Evolutionary conservation across 768 basidiomycete species (phyloP).

Genomic region (Amanita pseudoporphyria): DNA sequence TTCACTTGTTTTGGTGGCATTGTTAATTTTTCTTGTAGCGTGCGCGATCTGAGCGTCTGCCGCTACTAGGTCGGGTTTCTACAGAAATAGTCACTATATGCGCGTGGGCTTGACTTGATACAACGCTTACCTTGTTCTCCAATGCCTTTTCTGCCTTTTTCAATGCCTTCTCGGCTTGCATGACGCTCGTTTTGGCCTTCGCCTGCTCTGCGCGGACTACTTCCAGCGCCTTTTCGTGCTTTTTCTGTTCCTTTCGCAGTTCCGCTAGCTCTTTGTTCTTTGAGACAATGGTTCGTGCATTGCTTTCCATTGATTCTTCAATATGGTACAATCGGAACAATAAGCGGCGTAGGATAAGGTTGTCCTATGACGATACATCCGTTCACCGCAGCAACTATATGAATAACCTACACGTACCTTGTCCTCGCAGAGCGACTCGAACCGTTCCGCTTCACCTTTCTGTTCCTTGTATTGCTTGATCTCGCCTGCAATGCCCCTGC

Average conservation of each 20-base stretch:
- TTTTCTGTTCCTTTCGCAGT: slow-evolving; percentile 58
- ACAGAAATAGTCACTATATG: neutral
- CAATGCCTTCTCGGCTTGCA: slow-evolving; percentile 78
- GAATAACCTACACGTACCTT: slow-evolving; percentile 36
- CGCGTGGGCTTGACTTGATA: neutral
- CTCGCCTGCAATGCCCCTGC: slow-evolving; percentile 88
- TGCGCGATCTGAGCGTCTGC: slow-evolving; percentile 87
- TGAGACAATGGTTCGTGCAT: slow-evolving; percentile 57
- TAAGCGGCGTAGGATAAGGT: slow-evolving; percentile 70
- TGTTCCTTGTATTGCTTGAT: slow-evolving; percentile 98
- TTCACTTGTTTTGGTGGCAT: no score
- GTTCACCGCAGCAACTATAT: neutral
- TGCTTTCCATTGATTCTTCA: slow-evolving; percentile 69
- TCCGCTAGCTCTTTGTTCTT: slow-evolving; percentile 66
- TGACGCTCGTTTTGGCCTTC: slow-evolving; percentile 59
- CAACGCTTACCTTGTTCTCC: slow-evolving; percentile 59
- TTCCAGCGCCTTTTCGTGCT: slow-evolving; percentile 64
- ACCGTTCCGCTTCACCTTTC: slow-evolving; percentile 85
- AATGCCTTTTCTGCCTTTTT: slow-evolving; percentile 88
- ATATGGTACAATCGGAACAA: slow-evolving; percentile 89
- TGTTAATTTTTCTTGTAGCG: slow-evolving; percentile 66
- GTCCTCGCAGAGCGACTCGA: slow-evolving; percentile 68
- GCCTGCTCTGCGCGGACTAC: slow-evolving; percentile 74
- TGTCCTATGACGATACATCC: slow-evolving; percentile 42
- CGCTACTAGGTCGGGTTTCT: slow-evolving; percentile 81